These are phyloP conservation scores for Dothistroma septosporum DNA, from an alignment of 2,329 filamentous ascomycete species.

Conservation along the genomic window DNA sequence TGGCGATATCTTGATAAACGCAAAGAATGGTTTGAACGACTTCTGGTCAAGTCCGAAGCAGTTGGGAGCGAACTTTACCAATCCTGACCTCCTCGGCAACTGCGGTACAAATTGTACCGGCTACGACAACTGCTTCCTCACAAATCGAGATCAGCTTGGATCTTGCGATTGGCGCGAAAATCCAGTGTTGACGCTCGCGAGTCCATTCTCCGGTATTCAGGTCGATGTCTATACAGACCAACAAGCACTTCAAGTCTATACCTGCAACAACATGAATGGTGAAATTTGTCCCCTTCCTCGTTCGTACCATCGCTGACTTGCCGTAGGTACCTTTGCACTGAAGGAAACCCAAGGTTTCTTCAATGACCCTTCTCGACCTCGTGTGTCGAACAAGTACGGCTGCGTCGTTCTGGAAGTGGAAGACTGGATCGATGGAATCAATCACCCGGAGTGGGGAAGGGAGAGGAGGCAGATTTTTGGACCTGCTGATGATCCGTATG, in stretches of 20 bases:
- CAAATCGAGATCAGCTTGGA: conserved; percentile 57
- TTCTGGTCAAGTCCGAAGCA: conserved; percentile 81
- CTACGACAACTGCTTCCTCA: conserved; percentile 72
- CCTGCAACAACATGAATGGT: conserved; percentile 73
- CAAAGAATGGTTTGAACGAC: conserved; percentile 65
- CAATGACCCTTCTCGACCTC: conserved; percentile 51
- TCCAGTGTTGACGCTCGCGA: conserved; percentile 63
- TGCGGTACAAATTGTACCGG: conserved; percentile 79
- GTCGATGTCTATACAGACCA: conserved; percentile 80
- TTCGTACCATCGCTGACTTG: conserved; percentile 12
- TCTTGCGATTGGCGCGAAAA: conserved; percentile 61
- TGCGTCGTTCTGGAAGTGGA: conserved; percentile 88
- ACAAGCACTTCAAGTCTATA: conserved; percentile 83
- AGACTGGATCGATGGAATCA: conserved; percentile 90
- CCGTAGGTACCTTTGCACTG: conserved; percentile 54
- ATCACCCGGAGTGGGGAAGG: conserved; percentile 84
- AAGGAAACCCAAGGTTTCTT: conserved; percentile 67
- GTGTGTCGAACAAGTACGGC: conserved; percentile 68
- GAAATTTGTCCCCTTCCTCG: conserved; percentile 33
- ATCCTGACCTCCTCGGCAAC: conserved; percentile 62
- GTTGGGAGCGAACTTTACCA: conserved; percentile 64
- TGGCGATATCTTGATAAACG: conserved; percentile 63
- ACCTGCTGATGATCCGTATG: conserved; percentile 41
- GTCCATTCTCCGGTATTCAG: conserved; percentile 75
- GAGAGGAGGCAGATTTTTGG: conserved; percentile 48